Base-by-base conservation (phyloP, 352 stramenopile species). In the Pythium guiyangense region DNA sequence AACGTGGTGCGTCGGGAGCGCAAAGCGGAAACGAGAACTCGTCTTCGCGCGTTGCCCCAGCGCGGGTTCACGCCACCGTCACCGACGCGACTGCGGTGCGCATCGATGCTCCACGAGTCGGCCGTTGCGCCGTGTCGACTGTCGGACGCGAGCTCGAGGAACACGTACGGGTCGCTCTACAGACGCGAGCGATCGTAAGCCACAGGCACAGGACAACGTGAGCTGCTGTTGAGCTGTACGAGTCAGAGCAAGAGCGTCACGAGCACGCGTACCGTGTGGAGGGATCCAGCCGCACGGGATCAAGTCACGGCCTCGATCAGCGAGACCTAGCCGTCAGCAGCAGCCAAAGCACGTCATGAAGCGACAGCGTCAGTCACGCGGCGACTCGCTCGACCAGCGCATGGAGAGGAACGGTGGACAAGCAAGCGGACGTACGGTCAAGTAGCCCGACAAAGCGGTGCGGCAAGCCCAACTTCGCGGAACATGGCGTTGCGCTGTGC, bases 401-500 rank as follows among this genome's bases (percentile, higher is more conserved):
- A 17, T 15, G 18, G 40, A 10, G 18, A 14, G 35, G 4, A 29
- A 18, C 15, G 39, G 25, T 6, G 15, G 4, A 45, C 39, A 45
- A 45, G n/a, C 42, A 27, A 15, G 18, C 9, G 20, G 20, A 26
- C 42, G 42, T 59, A 86, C 84, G 52, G 65, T 88, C 22, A 94
- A 55, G 9, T 80, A 69, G 18, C n/a, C 76, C 84, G 42, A 92
- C 63, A 50, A 94, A 90, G 12, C 81, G 84, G 56, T 94, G 79
- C 14, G 81, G 81, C 26, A 94, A 52, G 0, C n/a, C 84, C 81
- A n/a, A 86, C 71, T 66, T 90, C 75, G 44, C 86, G 59, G 58
- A 94, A 90, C 64, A 94, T 79, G 3, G 74, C 72, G 64, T 94
- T 94, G 20, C 84, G 74, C 53, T 92, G 84, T 6, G 75, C 79